Evolutionary conservation across 1,139 yeast genomes (phyloP).

Genomic region (Saccharomyces hybrid): DNA sequence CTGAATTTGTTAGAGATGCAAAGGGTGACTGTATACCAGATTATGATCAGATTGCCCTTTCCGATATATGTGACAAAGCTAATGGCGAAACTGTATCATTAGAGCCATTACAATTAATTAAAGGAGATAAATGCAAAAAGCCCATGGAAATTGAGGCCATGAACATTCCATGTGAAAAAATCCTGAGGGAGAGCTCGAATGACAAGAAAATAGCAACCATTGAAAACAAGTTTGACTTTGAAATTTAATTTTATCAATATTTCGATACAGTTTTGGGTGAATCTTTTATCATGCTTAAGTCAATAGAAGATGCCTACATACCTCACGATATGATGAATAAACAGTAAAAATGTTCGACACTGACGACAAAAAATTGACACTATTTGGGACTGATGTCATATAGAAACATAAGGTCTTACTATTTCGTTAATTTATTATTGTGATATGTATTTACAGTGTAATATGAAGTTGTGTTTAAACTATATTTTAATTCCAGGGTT

Average conservation of each 20-base stretch:
- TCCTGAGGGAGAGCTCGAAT: conserved; percentile 9
- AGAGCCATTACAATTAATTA: conserved; percentile 33
- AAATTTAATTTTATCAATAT: conserved; percentile 31
- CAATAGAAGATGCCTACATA: conserved; percentile 44
- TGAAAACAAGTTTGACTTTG: conserved; percentile 31
- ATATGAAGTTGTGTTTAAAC: conserved; percentile 49
- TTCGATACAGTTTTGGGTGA: conserved; percentile 45
- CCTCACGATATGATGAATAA: conserved; percentile 72
- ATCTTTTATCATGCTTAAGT: conserved; percentile 58
- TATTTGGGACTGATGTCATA: too few species aligned
- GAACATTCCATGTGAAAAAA: conserved; percentile 30
- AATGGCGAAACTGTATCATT: conserved; percentile 16
- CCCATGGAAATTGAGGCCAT: conserved; percentile 17
- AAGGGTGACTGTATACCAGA: conserved; percentile 54
- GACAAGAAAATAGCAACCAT: conserved; percentile 17
- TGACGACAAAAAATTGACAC: conserved; percentile 35
- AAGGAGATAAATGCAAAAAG: conserved; percentile 44
- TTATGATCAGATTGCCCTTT: conserved; percentile 27
- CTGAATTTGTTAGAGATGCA: conserved; percentile 43
- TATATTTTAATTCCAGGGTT: conserved; percentile 52
- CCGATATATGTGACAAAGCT: conserved; percentile 31
- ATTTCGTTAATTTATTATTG: too few species aligned
- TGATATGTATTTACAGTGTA: too few species aligned
- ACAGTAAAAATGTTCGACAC: conserved; percentile 46
- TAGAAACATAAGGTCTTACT: too few species aligned